A percentile compares a stretch with the other conserved stretches of the same genome.
Evolutionary conservation across 1,139 yeast species (phyloP).

Genomic region (Lipomyces yarrowii): DNA sequence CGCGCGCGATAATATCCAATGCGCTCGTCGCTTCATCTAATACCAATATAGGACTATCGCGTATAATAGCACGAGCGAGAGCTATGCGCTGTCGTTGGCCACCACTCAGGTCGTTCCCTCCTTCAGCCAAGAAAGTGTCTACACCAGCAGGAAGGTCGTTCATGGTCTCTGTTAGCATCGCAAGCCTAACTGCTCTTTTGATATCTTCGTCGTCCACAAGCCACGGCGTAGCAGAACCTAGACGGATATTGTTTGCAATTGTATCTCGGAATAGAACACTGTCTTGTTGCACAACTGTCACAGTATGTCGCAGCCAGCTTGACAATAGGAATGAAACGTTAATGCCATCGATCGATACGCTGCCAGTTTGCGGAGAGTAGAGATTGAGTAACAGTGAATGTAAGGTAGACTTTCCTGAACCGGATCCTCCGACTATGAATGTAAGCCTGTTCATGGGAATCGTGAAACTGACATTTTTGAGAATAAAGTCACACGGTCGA

Average conservation of each 20-base stretch:
- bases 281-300: conserved; percentile 73
- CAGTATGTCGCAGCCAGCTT: conserved; percentile 60
- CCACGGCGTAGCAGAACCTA: conserved; percentile 46
- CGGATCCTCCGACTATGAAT: conserved; percentile 81
- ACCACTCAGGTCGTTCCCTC: conserved; percentile 68
- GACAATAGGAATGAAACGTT: conserved; percentile 50
- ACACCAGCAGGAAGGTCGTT: conserved; percentile 55
- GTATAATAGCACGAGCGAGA: conserved; percentile 75
- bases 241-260: conserved; percentile 61
- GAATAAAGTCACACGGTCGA: conserved; percentile 50
- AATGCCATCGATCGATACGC: conserved; percentile 58
- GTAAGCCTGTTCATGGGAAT: conserved; percentile 54
- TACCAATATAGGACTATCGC: conserved; percentile 72
- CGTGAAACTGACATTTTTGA: conserved; percentile 51
- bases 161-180: conserved; percentile 55
- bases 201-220: conserved; percentile 40
- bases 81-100: conserved; percentile 87
- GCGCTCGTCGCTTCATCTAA: conserved; percentile 89
- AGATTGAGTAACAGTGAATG: conserved; percentile 63
- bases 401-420: conserved; percentile 89
- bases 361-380: conserved; percentile 54
- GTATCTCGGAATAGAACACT: conserved; percentile 67
- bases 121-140: conserved; percentile 54
- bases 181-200: conserved; percentile 54
- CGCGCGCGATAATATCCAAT: conserved; percentile 58